Evolutionary conservation across 305 asterid genomes (phyloP).

Genomic region (Withania somnifera): DNA sequence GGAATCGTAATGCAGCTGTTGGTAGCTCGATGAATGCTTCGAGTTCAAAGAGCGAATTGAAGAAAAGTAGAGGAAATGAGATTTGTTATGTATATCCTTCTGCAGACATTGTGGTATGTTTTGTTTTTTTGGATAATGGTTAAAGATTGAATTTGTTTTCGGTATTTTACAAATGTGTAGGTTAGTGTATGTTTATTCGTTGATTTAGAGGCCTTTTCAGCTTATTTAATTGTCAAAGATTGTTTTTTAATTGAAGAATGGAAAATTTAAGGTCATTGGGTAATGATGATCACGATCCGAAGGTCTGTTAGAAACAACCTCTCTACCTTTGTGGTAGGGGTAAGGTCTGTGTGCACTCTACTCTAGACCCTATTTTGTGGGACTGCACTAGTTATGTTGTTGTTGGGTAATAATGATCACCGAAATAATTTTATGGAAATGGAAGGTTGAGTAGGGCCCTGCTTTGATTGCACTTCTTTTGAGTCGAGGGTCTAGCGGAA

Average conservation of each 20-base stretch:
- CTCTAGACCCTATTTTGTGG: no score
- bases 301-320: no score
- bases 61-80: constrained; percentile 32
- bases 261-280: background rate
- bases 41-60: constrained; percentile 17
- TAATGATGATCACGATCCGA: no score
- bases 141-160: background rate
- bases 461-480: background rate
- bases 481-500: background rate
- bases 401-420: no score
- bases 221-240: background rate
- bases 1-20: constrained; percentile 29
- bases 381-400: no score
- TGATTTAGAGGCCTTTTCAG: background rate
- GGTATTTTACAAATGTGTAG: background rate
- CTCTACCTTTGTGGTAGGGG: no score
- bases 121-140: background rate
- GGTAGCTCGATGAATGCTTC: constrained; percentile 17
- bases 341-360: no score
- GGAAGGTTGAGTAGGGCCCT: background rate
- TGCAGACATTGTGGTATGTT: constrained; percentile 31
- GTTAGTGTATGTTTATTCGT: background rate
- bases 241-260: background rate
- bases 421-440: background rate
- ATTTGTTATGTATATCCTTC: constrained; percentile 40